Conservation (phyloP, 345 rosid genomes). For the Abelmoschus esculentus region DNA sequence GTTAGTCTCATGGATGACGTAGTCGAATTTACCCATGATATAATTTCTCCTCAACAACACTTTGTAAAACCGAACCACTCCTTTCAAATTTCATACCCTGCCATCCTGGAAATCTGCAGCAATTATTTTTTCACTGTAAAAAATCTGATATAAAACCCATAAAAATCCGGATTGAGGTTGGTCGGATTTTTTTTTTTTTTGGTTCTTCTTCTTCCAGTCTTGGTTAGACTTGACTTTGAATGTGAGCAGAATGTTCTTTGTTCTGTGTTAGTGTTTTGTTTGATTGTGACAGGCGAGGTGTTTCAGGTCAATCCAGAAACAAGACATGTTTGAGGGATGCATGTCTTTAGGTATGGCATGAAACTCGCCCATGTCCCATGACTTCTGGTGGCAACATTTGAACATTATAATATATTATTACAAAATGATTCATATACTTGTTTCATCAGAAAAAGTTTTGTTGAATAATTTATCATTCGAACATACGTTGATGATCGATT, state of each 20-base stretch:
- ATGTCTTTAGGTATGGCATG: not conserved
- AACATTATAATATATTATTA: not conserved
- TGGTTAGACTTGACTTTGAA: not conserved
- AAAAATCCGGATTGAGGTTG: not conserved
- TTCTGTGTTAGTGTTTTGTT: not conserved
- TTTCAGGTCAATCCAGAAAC: not conserved
- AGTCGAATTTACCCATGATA: too few relatives aligned
- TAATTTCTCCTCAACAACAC: too few relatives aligned
- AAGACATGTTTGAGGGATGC: not conserved
- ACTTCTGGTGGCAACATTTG: not conserved
- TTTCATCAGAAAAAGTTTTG: not conserved
- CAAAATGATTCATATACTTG: not conserved
- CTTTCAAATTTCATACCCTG: too few relatives aligned
- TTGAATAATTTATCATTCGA: not conserved
- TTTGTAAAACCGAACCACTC: too few relatives aligned
- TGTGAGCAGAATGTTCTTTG: not conserved
- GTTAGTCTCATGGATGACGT: too few relatives aligned
- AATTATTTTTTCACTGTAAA: too few relatives aligned
- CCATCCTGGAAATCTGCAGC: too few relatives aligned
- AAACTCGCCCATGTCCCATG: not conserved
- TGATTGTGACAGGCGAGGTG: not conserved
- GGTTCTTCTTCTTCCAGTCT: too few relatives aligned
- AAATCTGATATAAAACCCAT: too few relatives aligned
- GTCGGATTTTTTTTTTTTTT: not conserved
- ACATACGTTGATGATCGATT: too few relatives aligned